Conservation (phyloP, 768 basidiomycete species). For the Cystofilobasidium capitatum region DNA sequence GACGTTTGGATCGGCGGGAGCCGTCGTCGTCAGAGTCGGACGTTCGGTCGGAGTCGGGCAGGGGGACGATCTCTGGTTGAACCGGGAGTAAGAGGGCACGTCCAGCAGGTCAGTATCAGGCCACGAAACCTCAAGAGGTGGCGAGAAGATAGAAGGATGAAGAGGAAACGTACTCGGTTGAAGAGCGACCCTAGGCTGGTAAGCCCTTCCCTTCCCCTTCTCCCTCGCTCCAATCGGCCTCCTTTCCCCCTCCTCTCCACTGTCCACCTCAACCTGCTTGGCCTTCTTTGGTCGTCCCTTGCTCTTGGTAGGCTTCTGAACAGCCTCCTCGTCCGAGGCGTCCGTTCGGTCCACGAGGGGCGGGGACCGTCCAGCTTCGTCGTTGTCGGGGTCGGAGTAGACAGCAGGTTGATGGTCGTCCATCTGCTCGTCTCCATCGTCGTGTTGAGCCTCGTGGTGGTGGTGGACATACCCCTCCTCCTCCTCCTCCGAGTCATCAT, state of each 20-base stretch:
- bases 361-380: neutral
- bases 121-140: neutral
- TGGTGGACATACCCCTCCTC: conserved; percentile 7
- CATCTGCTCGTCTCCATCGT: conserved; percentile 3
- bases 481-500: neutral
- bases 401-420: neutral
- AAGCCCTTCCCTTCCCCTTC: conserved; percentile 17
- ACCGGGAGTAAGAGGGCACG: neutral
- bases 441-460: conserved; percentile 6
- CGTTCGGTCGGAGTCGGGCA: neutral
- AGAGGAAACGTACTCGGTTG: too few relatives aligned
- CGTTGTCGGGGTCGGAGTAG: conserved; percentile 1
- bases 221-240: neutral
- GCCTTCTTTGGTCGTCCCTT: neutral
- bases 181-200: too few relatives aligned
- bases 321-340: too few relatives aligned
- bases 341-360: too few relatives aligned
- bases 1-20: conserved; percentile 49
- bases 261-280: neutral
- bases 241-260: neutral
- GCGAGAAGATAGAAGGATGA: too few relatives aligned
- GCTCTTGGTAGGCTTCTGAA: neutral
- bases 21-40: conserved; percentile 12
- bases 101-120: neutral
- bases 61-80: neutral